phyloP scores from a whole-genome alignment of 2,329 filamentous ascomycete genomes.

The Colletotrichum aenigma region DNA sequence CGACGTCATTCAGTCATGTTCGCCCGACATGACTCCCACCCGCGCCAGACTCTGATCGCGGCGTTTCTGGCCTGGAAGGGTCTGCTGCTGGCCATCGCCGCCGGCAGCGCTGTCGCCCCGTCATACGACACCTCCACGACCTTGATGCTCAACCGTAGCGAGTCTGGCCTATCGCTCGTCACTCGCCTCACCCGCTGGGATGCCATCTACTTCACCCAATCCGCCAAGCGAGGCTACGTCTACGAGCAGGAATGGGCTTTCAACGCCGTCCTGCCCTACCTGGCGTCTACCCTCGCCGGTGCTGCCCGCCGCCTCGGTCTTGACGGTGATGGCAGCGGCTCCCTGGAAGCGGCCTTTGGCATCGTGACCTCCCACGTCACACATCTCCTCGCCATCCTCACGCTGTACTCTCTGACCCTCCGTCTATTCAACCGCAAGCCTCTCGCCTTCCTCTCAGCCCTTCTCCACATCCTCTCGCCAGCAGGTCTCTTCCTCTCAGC shows the following conservation, averaged over 20 bases:
- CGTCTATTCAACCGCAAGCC: slow-evolving; percentile 55
- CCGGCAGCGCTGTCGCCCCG: slow-evolving; percentile 51
- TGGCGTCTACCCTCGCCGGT: slow-evolving; percentile 41
- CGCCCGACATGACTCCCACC: slow-evolving; percentile 11
- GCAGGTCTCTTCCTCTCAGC: slow-evolving; percentile 89
- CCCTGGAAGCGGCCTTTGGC: slow-evolving; percentile 56
- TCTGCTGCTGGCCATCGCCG: slow-evolving; percentile 66
- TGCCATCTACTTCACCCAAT: slow-evolving; percentile 74
- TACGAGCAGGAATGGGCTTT: slow-evolving; percentile 91
- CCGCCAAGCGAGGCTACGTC: slow-evolving; percentile 66
- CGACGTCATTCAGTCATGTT: slow-evolving; percentile 16
- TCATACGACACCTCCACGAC: slow-evolving; percentile 82
- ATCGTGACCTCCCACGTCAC: slow-evolving; percentile 72
- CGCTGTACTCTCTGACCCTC: slow-evolving; percentile 70
- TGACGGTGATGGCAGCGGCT: slow-evolving; percentile 9
- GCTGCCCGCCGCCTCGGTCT: slow-evolving; percentile 29
- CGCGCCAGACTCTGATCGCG: slow-evolving; percentile 30
- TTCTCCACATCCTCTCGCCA: slow-evolving; percentile 83
- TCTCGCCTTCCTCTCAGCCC: slow-evolving; percentile 71
- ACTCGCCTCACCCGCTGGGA: slow-evolving; percentile 78
- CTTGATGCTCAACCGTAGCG: slow-evolving; percentile 37
- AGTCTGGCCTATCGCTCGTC: slow-evolving; percentile 40
- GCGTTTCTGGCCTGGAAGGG: slow-evolving; percentile 71
- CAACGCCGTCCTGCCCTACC: slow-evolving; percentile 53
- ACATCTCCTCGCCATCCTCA: slow-evolving; percentile 77